Evolutionary conservation across 2,329 filamentous ascomycete genomes (phyloP), one percentile per base, ranked within the genome.

Genomic region (Fulvia fulva): DNA sequence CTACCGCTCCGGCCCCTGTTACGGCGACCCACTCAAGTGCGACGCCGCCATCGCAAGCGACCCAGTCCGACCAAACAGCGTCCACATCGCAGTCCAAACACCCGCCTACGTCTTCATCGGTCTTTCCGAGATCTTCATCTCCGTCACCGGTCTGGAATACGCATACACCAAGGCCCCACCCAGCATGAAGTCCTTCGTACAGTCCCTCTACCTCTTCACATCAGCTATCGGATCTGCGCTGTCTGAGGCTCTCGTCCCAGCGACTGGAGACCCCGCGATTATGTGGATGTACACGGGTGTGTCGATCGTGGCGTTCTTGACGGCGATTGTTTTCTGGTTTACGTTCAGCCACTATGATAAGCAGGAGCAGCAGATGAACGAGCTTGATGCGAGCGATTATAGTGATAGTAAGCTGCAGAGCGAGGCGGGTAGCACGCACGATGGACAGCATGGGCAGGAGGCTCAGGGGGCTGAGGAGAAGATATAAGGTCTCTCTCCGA

Each of bases 221-320:
- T 82, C 77, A 47, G 84, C 83, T 2, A 77, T 83, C 46, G 83
- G 82, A 2, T 79, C 83, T 1, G 82, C 81, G 30, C 73, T 90
- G 22, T 84, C 82, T 2, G 82, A 86, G 64, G 81, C 85, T 2
- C 74, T 89, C 12, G 80, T 83, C 1, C 83, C 86, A 0, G 74
- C 79, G 5, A 81, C 84, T 6, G 80, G 80, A 57, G 84, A 90
- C 68, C 87, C 87, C 22, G 78, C 84, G 63, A 80, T 88, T 65
- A 68, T 86, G 57, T 88, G 85, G 84, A 81, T 89, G 79, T 71
- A 71, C 57, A 68, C 65, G 21, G 69, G 69, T 9, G 58, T 72
- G 7, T 58, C 63, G 3, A 46, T 68, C 19, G 63, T 60, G 19
- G 62, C 68, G 1, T 57, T 63, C 21, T n/a, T 58, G 21, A 63